phyloP scores from a whole-genome alignment of 441 rosid genomes.

The Jatropha multifida region DNA sequence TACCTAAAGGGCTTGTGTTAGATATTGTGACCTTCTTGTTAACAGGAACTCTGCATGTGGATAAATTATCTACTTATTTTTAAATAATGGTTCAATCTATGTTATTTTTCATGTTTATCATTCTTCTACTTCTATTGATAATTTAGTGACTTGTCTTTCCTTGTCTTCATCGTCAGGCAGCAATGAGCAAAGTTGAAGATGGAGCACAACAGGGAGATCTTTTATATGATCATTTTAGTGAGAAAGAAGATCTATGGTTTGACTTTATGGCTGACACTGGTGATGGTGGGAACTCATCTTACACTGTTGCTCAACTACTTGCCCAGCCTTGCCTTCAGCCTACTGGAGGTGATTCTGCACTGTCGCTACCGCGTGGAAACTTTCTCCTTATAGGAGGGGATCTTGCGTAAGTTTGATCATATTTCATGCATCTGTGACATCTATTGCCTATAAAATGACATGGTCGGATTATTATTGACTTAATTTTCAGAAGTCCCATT shows the following conservation, averaged over 20 bases:
- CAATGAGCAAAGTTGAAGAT: slow-evolving; percentile 67
- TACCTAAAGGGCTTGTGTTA: not conserved
- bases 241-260: slow-evolving; percentile 86
- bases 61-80: not conserved
- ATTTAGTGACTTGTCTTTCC: not conserved
- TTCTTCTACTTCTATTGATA: not conserved
- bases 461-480: slow-evolving; percentile 8
- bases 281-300: slow-evolving; percentile 99
- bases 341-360: slow-evolving; percentile 40
- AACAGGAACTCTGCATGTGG: not conserved
- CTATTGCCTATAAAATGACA: slow-evolving; percentile 7
- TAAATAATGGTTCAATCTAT: not conserved
- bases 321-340: slow-evolving; percentile 75
- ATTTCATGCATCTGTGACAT: slow-evolving; percentile 5
- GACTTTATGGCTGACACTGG: slow-evolving; percentile 99
- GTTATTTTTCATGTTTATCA: not conserved
- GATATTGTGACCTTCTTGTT: not conserved
- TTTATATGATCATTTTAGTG: slow-evolving; percentile 76
- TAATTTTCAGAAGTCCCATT: not conserved
- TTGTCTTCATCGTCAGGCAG: slow-evolving; percentile 61
- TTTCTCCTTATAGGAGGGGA: slow-evolving; percentile 96
- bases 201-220: slow-evolving; percentile 58
- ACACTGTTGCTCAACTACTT: slow-evolving; percentile 79
- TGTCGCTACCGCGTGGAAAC: slow-evolving; percentile 67
- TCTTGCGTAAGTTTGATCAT: slow-evolving; percentile 86